phyloP scores from a whole-genome alignment of 441 rosid species.

The Populus trichocarpa region DNA sequence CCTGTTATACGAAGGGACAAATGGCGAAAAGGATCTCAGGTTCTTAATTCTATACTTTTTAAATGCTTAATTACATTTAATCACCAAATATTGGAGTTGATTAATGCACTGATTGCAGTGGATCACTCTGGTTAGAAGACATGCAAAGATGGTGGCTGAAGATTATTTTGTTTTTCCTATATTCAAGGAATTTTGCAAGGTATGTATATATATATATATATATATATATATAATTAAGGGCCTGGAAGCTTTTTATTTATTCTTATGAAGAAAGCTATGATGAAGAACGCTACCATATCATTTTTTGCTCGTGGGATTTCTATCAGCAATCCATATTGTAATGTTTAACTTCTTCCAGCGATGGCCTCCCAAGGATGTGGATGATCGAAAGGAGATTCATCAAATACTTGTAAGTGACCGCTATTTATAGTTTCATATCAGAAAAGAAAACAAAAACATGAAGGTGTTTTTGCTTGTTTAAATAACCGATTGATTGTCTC shows the following conservation, averaged over 20 bases:
- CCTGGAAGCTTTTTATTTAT: background rate
- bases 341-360: background rate
- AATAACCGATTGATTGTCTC: background rate
- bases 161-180: constrained; percentile 55
- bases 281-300: background rate
- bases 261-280: background rate
- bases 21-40: constrained; percentile 96
- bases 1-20: constrained; percentile 48
- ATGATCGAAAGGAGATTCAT: background rate
- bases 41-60: background rate
- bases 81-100: background rate
- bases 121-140: constrained; percentile 66
- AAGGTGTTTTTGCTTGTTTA: no score
- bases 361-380: background rate
- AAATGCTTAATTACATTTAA: background rate
- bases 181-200: constrained; percentile 76
- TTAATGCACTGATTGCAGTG: constrained; percentile 40
- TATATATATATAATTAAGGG: background rate
- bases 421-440: background rate
- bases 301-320: no score
- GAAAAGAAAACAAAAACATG: background rate
- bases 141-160: constrained; percentile 61
- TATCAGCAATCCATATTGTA: background rate
- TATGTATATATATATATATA: constrained; percentile 11
- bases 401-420: background rate